Percentiles rank a stretch among this genome's conserved stretches.
phyloP scores from a whole-genome alignment of 306 rosid genomes.

The Mimosa pudica region DNA sequence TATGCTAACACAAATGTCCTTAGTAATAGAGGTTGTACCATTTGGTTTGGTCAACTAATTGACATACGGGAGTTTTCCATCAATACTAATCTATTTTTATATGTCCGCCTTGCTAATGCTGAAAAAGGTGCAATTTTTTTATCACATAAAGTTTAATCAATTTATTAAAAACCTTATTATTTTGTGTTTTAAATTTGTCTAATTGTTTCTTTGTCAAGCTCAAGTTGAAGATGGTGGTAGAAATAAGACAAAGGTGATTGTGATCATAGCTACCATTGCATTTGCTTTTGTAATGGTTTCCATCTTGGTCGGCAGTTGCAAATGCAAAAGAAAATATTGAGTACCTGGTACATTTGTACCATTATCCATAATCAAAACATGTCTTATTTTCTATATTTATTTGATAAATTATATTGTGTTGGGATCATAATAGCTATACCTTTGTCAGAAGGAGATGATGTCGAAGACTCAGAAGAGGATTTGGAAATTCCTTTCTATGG shows the following conservation, averaged over 20 bases:
- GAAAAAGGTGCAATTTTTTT: background rate
- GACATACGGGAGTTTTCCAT: background rate
- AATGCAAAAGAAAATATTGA: background rate
- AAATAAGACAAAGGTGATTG: background rate
- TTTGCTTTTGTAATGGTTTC: background rate
- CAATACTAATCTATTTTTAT: background rate
- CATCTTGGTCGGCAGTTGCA: background rate
- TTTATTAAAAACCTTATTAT: background rate
- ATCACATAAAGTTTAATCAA: background rate
- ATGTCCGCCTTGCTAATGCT: background rate
- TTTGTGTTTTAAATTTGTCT: too few relatives aligned
- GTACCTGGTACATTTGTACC: too few relatives aligned
- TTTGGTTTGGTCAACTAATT: background rate
- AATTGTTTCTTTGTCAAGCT: background rate
- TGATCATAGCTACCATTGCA: background rate
- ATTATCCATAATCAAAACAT: too few relatives aligned
- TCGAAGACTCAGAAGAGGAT: background rate
- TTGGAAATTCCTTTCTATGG: background rate
- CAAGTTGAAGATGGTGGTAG: background rate
- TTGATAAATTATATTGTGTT: too few relatives aligned
- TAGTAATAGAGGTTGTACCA: background rate
- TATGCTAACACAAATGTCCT: conserved; percentile 5
- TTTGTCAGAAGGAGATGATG: background rate
- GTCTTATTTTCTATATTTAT: too few relatives aligned
- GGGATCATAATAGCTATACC: too few relatives aligned